phyloP scores from a whole-genome alignment of 208 protist genomes.

The Leishmania arabica region DNA sequence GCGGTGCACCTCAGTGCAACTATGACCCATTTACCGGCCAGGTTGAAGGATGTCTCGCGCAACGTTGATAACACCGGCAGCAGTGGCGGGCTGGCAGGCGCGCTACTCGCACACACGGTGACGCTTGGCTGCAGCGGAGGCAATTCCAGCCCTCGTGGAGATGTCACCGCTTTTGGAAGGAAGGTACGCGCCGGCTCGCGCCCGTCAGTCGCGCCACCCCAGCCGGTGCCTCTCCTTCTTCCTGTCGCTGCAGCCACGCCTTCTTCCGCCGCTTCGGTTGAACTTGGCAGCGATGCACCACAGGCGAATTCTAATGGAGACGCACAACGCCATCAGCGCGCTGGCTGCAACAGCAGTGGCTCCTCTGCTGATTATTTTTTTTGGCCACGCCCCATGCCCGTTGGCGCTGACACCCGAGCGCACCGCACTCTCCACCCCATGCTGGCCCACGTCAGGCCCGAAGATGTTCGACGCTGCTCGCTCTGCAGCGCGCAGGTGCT shows the following conservation, averaged over 20 bases:
- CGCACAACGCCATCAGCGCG: background rate
- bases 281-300: background rate
- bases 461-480: conserved; percentile 34
- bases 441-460: conserved; percentile 18
- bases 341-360: background rate
- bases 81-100: background rate
- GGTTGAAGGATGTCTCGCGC: conserved; percentile 15
- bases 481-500: conserved; percentile 57
- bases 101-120: background rate
- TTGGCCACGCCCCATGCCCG: conserved; percentile 9
- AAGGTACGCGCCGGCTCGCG: background rate
- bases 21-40: conserved; percentile 4
- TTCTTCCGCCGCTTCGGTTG: background rate
- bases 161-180: background rate
- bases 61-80: background rate
- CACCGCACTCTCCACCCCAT: conserved; percentile 25
- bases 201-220: background rate
- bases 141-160: background rate
- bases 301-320: background rate
- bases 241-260: conserved; percentile 6
- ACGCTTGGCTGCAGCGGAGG: background rate
- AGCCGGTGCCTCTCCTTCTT: conserved; percentile 10
- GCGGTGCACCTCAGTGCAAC: background rate
- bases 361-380: background rate
- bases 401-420: conserved; percentile 9